phyloP scores from a whole-genome alignment of 2,329 filamentous ascomycete species.

The Ilyonectria robusta region DNA sequence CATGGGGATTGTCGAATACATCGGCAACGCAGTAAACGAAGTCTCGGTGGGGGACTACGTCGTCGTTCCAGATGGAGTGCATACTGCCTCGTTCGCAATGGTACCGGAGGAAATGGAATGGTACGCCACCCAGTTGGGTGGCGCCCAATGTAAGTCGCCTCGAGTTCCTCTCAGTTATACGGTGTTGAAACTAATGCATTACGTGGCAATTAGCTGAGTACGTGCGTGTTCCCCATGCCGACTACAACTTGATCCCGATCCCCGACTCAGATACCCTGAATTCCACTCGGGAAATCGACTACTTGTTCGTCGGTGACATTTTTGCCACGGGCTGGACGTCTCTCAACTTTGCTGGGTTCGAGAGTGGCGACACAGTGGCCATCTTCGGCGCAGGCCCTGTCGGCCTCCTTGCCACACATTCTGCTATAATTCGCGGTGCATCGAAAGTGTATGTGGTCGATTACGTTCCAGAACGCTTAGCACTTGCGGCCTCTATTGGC shows the following conservation, averaged over 20 bases:
- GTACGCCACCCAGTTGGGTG: not conserved
- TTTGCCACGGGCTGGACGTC: constrained; percentile 8
- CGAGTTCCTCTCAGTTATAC: not conserved
- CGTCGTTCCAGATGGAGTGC: constrained; percentile 7
- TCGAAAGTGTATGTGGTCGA: constrained; percentile 74
- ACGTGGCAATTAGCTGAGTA: not conserved
- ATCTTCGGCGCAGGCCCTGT: constrained; percentile 75
- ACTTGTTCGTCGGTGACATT: constrained; percentile 11
- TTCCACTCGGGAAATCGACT: constrained; percentile 4
- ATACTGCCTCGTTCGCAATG: constrained; percentile 2
- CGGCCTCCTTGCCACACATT: constrained; percentile 74
- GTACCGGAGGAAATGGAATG: not conserved
- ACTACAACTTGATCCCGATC: constrained; percentile 2
- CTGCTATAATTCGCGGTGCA: constrained; percentile 69
- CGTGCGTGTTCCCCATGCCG: constrained; percentile 3
- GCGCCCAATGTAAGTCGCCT: not conserved
- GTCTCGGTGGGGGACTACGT: constrained; percentile 11
- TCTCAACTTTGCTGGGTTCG: constrained; percentile 60
- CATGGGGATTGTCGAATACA: constrained; percentile 6
- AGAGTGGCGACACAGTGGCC: constrained; percentile 70
- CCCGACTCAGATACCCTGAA: not conserved
- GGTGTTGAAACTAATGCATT: not conserved
- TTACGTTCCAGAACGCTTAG: constrained; percentile 68
- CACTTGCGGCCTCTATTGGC: constrained; percentile 71
- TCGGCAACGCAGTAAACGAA: constrained; percentile 1